Evolutionary conservation across 345 rosid species (phyloP).

Genomic region (Leavenworthia alabamica): DNA sequence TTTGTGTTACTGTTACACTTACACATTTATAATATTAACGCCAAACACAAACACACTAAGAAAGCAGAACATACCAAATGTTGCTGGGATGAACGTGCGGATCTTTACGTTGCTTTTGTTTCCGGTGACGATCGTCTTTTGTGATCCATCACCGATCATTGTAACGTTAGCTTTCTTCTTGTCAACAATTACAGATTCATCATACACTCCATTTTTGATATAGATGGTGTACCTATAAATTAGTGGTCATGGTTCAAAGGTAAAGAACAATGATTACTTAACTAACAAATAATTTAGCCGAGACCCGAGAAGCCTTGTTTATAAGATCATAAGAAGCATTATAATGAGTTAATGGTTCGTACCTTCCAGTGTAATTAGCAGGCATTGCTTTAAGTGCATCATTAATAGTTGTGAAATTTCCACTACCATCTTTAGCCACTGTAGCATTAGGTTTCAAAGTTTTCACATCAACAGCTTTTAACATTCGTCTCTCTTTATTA

Average conservation of each 20-base stretch:
- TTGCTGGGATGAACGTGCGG: slow-evolving; percentile 54
- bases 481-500: slow-evolving; percentile 49
- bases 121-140: slow-evolving; percentile 62
- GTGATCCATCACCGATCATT: slow-evolving; percentile 78
- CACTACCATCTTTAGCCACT: slow-evolving; percentile 85
- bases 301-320: neutral
- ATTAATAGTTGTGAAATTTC: slow-evolving; percentile 55
- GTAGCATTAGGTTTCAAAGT: slow-evolving; percentile 47
- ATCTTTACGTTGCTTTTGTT: slow-evolving; percentile 48
- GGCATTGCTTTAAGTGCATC: slow-evolving; percentile 73
- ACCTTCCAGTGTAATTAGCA: slow-evolving; percentile 50
- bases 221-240: slow-evolving; percentile 55
- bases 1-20: neutral
- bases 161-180: slow-evolving; percentile 57
- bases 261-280: neutral
- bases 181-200: slow-evolving; percentile 48
- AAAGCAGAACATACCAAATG: slow-evolving; percentile 45
- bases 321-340: neutral
- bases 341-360: neutral
- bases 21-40: neutral
- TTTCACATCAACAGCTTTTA: slow-evolving; percentile 35
- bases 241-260: neutral
- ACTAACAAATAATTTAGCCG: neutral
- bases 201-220: slow-evolving; percentile 64
- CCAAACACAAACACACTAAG: neutral